Evolutionary conservation across 1,284 basidiomycete genomes (phyloP).

Genomic region (Leccinum solheimii): DNA sequence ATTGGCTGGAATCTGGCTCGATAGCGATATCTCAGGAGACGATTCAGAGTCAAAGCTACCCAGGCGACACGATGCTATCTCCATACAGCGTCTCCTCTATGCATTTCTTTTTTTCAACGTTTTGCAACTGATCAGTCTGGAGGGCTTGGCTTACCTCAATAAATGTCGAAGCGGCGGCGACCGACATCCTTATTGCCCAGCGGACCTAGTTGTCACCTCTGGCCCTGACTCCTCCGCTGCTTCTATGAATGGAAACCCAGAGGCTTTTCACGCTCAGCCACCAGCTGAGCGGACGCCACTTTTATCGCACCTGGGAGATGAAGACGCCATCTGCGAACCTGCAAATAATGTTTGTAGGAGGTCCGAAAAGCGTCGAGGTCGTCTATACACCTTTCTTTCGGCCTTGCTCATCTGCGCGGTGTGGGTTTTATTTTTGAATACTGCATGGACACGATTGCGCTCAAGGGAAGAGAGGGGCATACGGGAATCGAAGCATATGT

Average conservation of each 20-base stretch:
- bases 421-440: constrained; percentile 68
- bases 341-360: constrained; percentile 28
- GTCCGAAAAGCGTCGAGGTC: constrained; percentile 51
- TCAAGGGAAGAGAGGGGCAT: constrained; percentile 39
- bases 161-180: constrained; percentile 34
- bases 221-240: constrained; percentile 2
- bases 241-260: background rate
- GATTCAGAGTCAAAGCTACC: constrained; percentile 12
- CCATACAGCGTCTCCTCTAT: constrained; percentile 56
- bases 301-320: constrained; percentile 6
- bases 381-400: constrained; percentile 48
- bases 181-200: constrained; percentile 17
- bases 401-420: constrained; percentile 50
- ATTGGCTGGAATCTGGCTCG: constrained; percentile 61
- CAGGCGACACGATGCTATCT: constrained; percentile 26
- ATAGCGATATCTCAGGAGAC: constrained; percentile 31
- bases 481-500: constrained; percentile 1
- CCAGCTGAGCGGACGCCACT: constrained; percentile 17
- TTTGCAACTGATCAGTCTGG: constrained; percentile 54
- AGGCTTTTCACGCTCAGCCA: background rate
- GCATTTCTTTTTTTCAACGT: constrained; percentile 61
- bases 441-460: constrained; percentile 58
- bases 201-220: constrained; percentile 8
- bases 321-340: constrained; percentile 7
- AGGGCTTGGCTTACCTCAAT: constrained; percentile 50